Evolutionary conservation across 2,329 filamentous ascomycete species (phyloP).

Genomic region (Xylaria arbuscula): DNA sequence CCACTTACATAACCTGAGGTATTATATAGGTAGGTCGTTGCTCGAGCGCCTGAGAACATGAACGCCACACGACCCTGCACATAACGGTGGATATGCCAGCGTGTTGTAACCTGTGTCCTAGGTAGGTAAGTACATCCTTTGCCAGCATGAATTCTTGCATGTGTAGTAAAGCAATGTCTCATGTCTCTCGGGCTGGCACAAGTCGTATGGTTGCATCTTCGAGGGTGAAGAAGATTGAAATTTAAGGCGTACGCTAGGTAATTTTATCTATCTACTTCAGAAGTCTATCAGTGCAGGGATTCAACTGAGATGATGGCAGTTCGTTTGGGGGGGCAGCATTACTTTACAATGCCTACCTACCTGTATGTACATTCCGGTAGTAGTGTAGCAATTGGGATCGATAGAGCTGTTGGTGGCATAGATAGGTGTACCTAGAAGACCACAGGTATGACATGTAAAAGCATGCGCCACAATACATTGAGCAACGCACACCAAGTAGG

Average conservation of each 20-base stretch:
- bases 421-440: slow-evolving; percentile 1
- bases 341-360: too few relatives aligned
- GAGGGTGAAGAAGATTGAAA: neutral
- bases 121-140: neutral
- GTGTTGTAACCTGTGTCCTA: neutral
- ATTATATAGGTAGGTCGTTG: neutral
- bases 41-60: neutral
- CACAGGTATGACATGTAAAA: neutral
- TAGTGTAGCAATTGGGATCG: neutral
- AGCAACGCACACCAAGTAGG: neutral
- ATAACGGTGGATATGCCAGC: slow-evolving; percentile 8
- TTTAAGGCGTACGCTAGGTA: neutral
- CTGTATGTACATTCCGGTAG: too few relatives aligned
- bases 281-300: too few relatives aligned
- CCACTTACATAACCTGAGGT: neutral
- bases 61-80: slow-evolving; percentile 12
- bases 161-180: neutral
- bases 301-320: neutral
- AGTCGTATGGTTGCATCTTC: neutral
- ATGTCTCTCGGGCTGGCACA: neutral
- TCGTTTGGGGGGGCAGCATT: too few relatives aligned
- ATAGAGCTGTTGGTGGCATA: neutral
- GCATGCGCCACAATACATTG: slow-evolving; percentile 4
- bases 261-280: neutral
- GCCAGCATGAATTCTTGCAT: too few relatives aligned